These are phyloP conservation scores for Cryptococcus floricola DNA, from an alignment of 1,284 basidiomycete genomes.

Conservation along the genomic window DNA sequence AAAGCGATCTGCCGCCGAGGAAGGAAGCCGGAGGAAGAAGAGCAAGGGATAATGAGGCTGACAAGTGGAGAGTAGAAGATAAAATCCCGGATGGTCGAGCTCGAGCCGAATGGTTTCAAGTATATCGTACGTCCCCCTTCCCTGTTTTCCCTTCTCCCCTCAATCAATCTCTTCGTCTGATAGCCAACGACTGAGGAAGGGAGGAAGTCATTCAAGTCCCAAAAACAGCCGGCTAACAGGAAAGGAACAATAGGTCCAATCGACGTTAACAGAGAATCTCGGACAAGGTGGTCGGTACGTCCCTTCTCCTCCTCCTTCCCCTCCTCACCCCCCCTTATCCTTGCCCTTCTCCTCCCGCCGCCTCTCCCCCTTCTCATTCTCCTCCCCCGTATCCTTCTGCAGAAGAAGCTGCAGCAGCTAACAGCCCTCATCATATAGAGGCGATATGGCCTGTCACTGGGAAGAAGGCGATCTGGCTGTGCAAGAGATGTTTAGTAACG, in stretches of 20 bases:
- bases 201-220: not conserved
- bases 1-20: too few relatives aligned
- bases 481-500: conserved; percentile 46
- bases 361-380: not conserved
- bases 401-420: not conserved
- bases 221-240: too few relatives aligned
- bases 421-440: conserved; percentile 14
- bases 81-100: conserved; percentile 42
- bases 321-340: not conserved
- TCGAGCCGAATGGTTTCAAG: conserved; percentile 44
- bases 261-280: conserved; percentile 41
- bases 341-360: not conserved
- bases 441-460: conserved; percentile 49
- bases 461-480: conserved; percentile 42
- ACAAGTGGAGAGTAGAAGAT: conserved; percentile 22
- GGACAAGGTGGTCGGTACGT: conserved; percentile 43
- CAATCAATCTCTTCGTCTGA: too few relatives aligned
- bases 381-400: not conserved
- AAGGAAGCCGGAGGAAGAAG: too few relatives aligned
- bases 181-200: too few relatives aligned
- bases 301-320: not conserved
- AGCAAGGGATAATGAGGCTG: not conserved
- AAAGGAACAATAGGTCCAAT: conserved; percentile 22
- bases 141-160: too few relatives aligned
- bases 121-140: conserved; percentile 32